Conservation (phyloP, 2,329 filamentous ascomycete genomes). For the Epichloe festucae region DNA sequence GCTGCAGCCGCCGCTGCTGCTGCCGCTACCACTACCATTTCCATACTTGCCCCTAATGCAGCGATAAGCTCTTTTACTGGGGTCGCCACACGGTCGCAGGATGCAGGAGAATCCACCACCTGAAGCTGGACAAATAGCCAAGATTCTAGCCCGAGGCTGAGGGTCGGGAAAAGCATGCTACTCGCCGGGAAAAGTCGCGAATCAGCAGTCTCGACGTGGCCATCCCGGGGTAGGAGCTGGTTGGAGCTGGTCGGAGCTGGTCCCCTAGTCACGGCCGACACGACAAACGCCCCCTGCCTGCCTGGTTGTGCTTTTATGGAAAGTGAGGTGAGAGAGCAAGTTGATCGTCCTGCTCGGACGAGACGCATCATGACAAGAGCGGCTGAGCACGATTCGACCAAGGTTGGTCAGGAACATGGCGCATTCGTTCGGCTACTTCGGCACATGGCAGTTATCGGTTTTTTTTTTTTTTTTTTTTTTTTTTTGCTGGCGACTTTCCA, state of each 20-base stretch:
- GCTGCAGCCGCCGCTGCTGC: neutral
- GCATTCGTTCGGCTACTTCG: neutral
- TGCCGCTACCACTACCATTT: neutral
- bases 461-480: too few relatives aligned
- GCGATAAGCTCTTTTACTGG: neutral
- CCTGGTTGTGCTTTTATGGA: neutral
- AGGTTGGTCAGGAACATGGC: neutral
- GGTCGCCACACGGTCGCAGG: neutral
- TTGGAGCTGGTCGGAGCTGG: too few relatives aligned
- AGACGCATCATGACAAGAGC: neutral
- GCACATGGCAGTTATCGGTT: neutral
- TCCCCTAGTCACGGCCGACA: neutral
- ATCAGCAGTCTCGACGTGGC: neutral
- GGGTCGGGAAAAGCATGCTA: neutral
- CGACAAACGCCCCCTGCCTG: neutral
- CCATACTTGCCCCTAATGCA: neutral
- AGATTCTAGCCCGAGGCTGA: neutral
- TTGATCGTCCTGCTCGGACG: neutral
- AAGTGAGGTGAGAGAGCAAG: neutral
- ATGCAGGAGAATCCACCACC: conserved; percentile 1
- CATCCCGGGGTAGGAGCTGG: neutral
- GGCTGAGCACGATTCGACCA: neutral
- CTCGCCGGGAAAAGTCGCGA: neutral
- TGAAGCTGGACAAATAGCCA: neutral
- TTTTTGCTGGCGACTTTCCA: neutral